A percentile compares a stretch with the other conserved stretches of the same genome.
Conservation (phyloP, 2,329 filamentous ascomycete genomes). For the Lizonia empirigonia region DNA sequence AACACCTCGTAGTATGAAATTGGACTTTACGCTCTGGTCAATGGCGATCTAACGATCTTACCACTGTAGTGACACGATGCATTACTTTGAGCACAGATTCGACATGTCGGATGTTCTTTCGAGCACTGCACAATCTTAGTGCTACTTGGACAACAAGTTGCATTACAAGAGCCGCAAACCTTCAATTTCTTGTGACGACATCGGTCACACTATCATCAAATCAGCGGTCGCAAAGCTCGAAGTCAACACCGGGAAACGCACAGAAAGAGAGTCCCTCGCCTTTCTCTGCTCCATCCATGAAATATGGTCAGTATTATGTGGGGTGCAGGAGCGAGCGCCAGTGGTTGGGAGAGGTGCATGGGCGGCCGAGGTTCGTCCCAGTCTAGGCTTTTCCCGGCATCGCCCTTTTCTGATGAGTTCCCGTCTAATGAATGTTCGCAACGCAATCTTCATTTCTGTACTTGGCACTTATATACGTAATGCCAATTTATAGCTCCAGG, state of each 20-base stretch:
- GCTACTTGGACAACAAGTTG: background rate
- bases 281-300: slow-evolving; percentile 35
- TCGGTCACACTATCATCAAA: slow-evolving; percentile 25
- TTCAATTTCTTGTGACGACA: slow-evolving; percentile 35
- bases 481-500: too few relatives aligned
- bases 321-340: slow-evolving; percentile 3
- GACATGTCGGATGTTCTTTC: slow-evolving; percentile 31
- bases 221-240: slow-evolving; percentile 6
- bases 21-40: slow-evolving; percentile 26
- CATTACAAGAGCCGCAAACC: slow-evolving; percentile 4
- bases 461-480: too few relatives aligned
- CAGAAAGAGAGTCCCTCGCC: slow-evolving; percentile 22
- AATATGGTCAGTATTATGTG: slow-evolving; percentile 1
- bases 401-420: background rate
- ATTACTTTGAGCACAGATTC: slow-evolving; percentile 26
- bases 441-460: too few relatives aligned
- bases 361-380: slow-evolving; percentile 2
- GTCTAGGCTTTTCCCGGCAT: slow-evolving; percentile 4
- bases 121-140: slow-evolving; percentile 24
- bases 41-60: slow-evolving; percentile 30
- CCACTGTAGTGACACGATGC: slow-evolving; percentile 33
- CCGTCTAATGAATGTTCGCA: too few relatives aligned
- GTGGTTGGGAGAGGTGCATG: background rate
- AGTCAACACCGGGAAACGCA: slow-evolving; percentile 9
- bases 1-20: background rate